A percentile compares a stretch with the other conserved stretches of the same genome.
These are phyloP conservation scores for Simmondsia chinensis DNA, from an alignment of 148 eudicot species.

Conservation along the genomic window DNA sequence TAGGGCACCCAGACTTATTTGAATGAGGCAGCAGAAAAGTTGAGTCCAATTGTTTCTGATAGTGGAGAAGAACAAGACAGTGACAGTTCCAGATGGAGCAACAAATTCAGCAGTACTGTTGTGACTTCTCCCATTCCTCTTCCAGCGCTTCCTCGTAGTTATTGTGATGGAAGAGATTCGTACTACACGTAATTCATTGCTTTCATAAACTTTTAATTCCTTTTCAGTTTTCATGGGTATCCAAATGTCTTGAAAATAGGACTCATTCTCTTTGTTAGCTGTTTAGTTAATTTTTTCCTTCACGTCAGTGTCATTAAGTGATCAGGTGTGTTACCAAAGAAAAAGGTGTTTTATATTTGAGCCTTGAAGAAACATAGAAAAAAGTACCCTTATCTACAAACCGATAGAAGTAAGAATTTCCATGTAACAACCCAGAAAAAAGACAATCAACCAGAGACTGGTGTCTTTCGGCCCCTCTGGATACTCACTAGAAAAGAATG, in stretches of 20 bases:
- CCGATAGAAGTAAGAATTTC: too few species aligned
- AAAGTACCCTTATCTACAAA: too few species aligned
- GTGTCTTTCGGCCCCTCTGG: too few species aligned
- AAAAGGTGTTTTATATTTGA: too few species aligned
- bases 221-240: too few species aligned
- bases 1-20: conserved; percentile 8
- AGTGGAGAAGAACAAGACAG: conserved; percentile 14
- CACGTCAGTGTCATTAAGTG: too few species aligned
- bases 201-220: neutral
- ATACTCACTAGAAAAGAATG: too few species aligned
- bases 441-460: too few species aligned
- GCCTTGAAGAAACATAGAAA: too few species aligned
- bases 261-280: neutral
- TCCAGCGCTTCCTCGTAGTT: conserved; percentile 20
- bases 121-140: conserved; percentile 54
- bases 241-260: neutral
- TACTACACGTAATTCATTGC: conserved; percentile 34
- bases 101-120: conserved; percentile 15
- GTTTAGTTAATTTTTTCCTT: neutral
- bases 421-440: too few species aligned
- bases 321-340: too few species aligned
- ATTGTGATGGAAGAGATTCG: conserved; percentile 34
- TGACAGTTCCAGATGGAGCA: conserved; percentile 4
- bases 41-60: conserved; percentile 8
- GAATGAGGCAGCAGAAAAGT: conserved; percentile 12